A percentile compares a stretch with the other conserved stretches of the same genome.
Evolutionary conservation across 257 asterid genomes (phyloP).

Genomic region (Cinchona pubescens): DNA sequence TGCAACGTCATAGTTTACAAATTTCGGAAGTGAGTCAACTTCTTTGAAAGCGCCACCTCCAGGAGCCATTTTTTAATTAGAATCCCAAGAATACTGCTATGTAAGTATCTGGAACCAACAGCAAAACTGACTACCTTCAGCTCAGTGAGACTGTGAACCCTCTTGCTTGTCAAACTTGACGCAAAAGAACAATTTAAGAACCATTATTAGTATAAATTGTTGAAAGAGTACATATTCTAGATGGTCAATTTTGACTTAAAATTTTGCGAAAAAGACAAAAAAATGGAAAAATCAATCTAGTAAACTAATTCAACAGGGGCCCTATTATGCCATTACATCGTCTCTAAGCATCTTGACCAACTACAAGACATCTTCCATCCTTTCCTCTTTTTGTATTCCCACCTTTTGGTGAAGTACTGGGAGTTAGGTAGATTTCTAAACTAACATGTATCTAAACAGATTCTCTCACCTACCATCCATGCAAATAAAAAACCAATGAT

Average conservation of each 20-base stretch:
- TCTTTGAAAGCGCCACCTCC: constrained; percentile 49
- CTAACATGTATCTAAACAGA: constrained; percentile 47
- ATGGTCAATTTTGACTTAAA: constrained; percentile 20
- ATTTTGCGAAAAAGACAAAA: constrained; percentile 14
- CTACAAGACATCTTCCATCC: constrained; percentile 18
- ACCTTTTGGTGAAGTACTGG: constrained; percentile 29
- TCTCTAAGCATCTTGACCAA: constrained; percentile 19
- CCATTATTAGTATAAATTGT: not conserved
- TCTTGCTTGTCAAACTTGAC: not conserved
- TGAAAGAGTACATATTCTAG: constrained; percentile 18
- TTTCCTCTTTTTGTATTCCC: constrained; percentile 11
- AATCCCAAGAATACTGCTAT: constrained; percentile 8
- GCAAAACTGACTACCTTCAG: not conserved
- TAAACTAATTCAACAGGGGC: not conserved
- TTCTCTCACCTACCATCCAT: constrained; percentile 51
- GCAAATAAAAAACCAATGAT: constrained; percentile 34
- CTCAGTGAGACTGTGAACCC: not conserved
- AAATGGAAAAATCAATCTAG: not conserved
- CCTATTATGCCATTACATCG: not conserved
- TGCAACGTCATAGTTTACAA: constrained; percentile 31
- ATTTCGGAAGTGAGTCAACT: constrained; percentile 41
- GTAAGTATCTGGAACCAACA: constrained; percentile 12
- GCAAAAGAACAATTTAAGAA: constrained; percentile 2
- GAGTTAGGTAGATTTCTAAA: constrained; percentile 48
- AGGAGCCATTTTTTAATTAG: constrained; percentile 52